These are phyloP conservation scores for Gaultheria prostrata DNA, from an alignment of 148 eudicot species.

Conservation along the genomic window DNA sequence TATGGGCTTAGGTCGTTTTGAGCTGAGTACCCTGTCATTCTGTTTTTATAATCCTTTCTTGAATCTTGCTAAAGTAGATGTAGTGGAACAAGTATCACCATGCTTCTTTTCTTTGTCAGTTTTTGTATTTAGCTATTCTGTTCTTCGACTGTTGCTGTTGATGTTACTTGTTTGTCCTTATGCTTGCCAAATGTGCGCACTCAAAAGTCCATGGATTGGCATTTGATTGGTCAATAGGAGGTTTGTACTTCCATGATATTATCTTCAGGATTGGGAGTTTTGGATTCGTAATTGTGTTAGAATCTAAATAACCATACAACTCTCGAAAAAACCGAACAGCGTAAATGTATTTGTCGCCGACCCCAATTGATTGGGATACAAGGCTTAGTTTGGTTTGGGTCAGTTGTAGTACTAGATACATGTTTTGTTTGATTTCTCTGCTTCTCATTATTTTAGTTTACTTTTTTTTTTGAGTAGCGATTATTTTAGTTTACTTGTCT, in stretches of 20 bases:
- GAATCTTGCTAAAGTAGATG: not conserved
- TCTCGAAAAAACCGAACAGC: not conserved
- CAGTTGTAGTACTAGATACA: not conserved
- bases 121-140: not conserved
- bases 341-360: not conserved
- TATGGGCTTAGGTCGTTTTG: not conserved
- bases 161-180: not conserved
- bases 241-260: not conserved
- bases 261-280: not conserved
- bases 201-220: not conserved
- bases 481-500: slow-evolving; percentile 5
- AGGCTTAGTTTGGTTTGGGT: not conserved
- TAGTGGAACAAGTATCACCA: not conserved
- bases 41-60: not conserved
- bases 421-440: not conserved
- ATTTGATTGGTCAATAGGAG: not conserved
- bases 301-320: not conserved
- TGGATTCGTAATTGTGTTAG: not conserved
- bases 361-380: not conserved
- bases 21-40: not conserved
- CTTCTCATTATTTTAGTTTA: slow-evolving; percentile 10
- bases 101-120: not conserved
- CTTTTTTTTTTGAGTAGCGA: too few species aligned
- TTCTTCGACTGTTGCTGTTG: not conserved
- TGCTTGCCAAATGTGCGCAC: not conserved